Conservation (phyloP, 2,329 filamentous ascomycete genomes). For the Botrytis sinoallii region DNA sequence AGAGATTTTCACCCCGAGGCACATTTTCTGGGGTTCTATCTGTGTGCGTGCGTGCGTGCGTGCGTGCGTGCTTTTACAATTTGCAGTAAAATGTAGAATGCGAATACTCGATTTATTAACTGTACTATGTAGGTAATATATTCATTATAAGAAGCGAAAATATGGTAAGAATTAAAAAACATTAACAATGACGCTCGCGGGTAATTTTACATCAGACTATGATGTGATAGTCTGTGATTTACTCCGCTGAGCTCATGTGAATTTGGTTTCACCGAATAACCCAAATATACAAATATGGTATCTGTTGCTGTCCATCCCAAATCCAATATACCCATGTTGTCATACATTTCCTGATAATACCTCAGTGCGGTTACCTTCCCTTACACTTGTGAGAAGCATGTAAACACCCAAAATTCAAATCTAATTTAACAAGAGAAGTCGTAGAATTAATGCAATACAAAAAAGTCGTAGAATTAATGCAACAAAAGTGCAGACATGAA, state of each 20-base stretch:
- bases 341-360: neutral
- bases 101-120: neutral
- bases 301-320: conserved; percentile 1
- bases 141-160: neutral
- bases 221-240: neutral
- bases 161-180: neutral
- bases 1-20: neutral
- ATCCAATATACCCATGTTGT: neutral
- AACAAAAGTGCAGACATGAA: neutral
- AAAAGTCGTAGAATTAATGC: neutral
- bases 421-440: neutral
- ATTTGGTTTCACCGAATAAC: neutral
- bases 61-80: neutral
- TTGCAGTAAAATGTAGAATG: neutral
- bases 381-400: neutral
- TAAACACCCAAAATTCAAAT: neutral
- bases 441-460: neutral
- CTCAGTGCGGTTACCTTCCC: neutral
- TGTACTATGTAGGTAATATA: neutral
- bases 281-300: neutral
- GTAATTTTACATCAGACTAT: neutral
- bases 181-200: neutral
- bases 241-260: neutral
- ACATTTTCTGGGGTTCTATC: neutral
- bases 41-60: neutral